A percentile compares a stretch with the other conserved stretches of the same genome.
phyloP scores from a whole-genome alignment of 805 yeast species.

The Yarrowia keelungensis region DNA sequence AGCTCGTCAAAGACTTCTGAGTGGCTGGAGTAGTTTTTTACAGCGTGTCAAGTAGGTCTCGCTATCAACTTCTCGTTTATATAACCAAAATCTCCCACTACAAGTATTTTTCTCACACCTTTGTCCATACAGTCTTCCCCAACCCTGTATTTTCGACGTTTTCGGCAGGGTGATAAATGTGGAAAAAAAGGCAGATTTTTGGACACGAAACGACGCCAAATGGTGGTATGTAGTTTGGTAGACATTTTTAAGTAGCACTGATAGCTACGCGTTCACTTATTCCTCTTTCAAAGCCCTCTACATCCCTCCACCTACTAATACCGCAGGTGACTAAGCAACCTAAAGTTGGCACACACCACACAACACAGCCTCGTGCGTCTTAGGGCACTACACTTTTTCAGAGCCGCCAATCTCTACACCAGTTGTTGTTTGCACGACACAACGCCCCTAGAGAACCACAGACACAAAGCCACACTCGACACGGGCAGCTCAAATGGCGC shows the following conservation, averaged over 20 bases:
- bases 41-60: too few species aligned
- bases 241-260: too few species aligned
- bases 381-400: slow-evolving; percentile 32
- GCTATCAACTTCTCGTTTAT: too few species aligned
- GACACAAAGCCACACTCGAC: slow-evolving; percentile 2
- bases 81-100: too few species aligned
- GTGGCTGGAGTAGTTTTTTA: neutral
- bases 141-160: slow-evolving; percentile 14
- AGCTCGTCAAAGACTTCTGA: neutral
- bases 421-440: slow-evolving; percentile 36
- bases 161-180: neutral
- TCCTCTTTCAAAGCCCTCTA: too few species aligned
- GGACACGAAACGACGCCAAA: too few species aligned
- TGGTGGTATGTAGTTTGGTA: too few species aligned
- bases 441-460: slow-evolving; percentile 9
- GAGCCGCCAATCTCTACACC: slow-evolving; percentile 22
- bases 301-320: slow-evolving; percentile 3
- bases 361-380: slow-evolving; percentile 35
- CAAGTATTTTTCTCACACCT: neutral
- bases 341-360: slow-evolving; percentile 19
- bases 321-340: slow-evolving; percentile 35
- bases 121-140: neutral
- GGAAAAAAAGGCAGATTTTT: slow-evolving; percentile 1
- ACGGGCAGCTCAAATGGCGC: slow-evolving; percentile 33
- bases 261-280: too few species aligned